Conservation (phyloP, 345 rosid genomes). For the Camelina neglecta region DNA sequence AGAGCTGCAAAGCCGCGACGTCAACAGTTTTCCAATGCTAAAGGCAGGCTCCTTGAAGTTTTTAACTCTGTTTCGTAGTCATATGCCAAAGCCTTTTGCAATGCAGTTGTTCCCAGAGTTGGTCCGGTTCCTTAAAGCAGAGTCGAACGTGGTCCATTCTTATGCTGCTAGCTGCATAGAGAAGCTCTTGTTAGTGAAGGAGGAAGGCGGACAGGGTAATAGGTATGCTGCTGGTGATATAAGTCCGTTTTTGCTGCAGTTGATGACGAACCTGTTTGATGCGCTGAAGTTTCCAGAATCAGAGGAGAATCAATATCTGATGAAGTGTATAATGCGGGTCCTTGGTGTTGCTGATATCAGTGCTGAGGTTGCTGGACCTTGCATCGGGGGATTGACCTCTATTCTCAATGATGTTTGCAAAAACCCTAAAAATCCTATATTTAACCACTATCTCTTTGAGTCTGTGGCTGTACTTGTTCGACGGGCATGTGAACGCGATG, state of each 20-base stretch:
- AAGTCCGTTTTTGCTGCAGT: constrained; percentile 56
- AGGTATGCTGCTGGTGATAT: constrained; percentile 72
- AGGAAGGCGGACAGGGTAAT: constrained; percentile 69
- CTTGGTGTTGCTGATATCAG: constrained; percentile 86
- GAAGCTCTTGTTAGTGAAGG: constrained; percentile 90
- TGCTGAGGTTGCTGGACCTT: constrained; percentile 76
- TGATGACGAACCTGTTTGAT: constrained; percentile 77
- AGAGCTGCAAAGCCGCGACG: constrained; percentile 78
- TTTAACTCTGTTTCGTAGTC: constrained; percentile 78
- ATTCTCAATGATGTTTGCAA: constrained; percentile 82
- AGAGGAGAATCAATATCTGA: constrained; percentile 92
- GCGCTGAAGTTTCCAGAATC: constrained; percentile 86
- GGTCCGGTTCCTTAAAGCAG: constrained; percentile 75
- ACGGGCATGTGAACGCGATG: constrained; percentile 83
- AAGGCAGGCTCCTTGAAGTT: constrained; percentile 97
- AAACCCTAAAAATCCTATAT: constrained; percentile 91
- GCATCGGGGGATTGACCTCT: constrained; percentile 75
- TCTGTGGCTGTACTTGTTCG: constrained; percentile 96
- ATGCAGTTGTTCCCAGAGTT: constrained; percentile 71
- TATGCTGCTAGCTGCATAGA: constrained; percentile 97
- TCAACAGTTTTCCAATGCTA: constrained; percentile 82
- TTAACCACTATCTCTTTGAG: constrained; percentile 95
- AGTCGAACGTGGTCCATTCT: constrained; percentile 94
- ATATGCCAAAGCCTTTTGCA: constrained; percentile 70
- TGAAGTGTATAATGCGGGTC: constrained; percentile 98